A percentile compares a stretch with the other conserved stretches of the same genome.
Evolutionary conservation across 148 eudicot species (phyloP).

Genomic region (Vaccinium vitisidaea): DNA sequence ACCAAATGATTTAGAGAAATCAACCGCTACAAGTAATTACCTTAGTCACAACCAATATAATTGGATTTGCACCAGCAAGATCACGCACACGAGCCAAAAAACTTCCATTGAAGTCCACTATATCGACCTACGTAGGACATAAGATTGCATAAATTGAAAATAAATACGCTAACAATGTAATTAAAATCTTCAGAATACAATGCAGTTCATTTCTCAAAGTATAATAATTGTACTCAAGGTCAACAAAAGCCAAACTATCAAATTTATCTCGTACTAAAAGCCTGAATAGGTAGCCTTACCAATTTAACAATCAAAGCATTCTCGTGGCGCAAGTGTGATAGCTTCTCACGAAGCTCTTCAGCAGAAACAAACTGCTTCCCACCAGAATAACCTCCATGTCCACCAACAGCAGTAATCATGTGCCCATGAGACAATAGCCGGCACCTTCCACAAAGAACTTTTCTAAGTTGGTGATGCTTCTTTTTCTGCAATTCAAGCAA

Average conservation of each 20-base stretch:
- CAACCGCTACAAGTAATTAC: slow-evolving; percentile 26
- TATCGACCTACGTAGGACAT: slow-evolving; percentile 63
- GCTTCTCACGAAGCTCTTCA: slow-evolving; percentile 84
- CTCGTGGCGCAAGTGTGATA: slow-evolving; percentile 87
- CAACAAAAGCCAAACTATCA: neutral
- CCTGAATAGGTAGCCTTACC: slow-evolving; percentile 32
- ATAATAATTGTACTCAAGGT: neutral
- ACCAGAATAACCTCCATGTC: slow-evolving; percentile 95
- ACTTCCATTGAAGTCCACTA: slow-evolving; percentile 95
- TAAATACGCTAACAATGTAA: slow-evolving; percentile 2
- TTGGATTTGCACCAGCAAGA: slow-evolving; percentile 94
- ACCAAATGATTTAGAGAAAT: neutral
- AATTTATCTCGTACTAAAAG: neutral
- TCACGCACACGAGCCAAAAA: slow-evolving; percentile 92
- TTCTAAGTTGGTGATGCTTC: slow-evolving; percentile 84
- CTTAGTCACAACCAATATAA: slow-evolving; percentile 91
- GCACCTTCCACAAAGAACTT: slow-evolving; percentile 87
- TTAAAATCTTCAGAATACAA: neutral
- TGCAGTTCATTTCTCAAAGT: neutral
- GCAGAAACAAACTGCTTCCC: slow-evolving; percentile 94
- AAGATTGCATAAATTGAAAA: neutral
- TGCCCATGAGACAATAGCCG: slow-evolving; percentile 90
- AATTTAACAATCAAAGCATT: slow-evolving; percentile 88
- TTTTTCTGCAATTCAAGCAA: slow-evolving; percentile 60
- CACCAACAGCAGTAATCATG: slow-evolving; percentile 98